Base-by-base conservation (phyloP, 345 rosid genomes). In the Lumnitzera littorea region DNA sequence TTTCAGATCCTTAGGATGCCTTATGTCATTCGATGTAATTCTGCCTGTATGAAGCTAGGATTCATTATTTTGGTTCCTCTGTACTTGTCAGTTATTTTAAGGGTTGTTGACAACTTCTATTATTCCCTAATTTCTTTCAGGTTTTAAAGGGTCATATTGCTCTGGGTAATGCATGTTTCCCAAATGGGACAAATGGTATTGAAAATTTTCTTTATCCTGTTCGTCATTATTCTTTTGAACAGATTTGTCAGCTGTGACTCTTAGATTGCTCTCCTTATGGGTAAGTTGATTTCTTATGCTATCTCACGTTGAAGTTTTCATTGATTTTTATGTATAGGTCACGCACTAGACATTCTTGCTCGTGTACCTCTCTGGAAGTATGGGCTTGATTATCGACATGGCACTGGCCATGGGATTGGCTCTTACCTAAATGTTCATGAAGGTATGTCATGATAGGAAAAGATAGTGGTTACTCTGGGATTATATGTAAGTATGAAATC, bases 401-500 rank as follows among this genome's bases (percentile, higher is more conserved):
- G 96, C 47, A 95, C 99, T 61, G 99, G 99, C 66, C 99, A 95
- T 76, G 97, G 99, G 65, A 78, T 95, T 48, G 99, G 99, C 36
- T 95, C 99, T 67, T 95, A 86, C 77, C 80, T 95, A 56, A 83
- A 70, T 50, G 97, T 95, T 70, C 99, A 95, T 80, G 99, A 91
- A 86, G 99, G 99, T 79, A 65, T 66, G 81, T 65, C 46, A 62
- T 75, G 56, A 63, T 47, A 23, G 55, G 36, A 43, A 58, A 16
- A 24, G 58, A 51, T 36, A 59, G 36, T 3, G 36, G 7, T 29
- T 3, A 3, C 3, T 3, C 3, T 29, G 36, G 36, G 36, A 20
- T 20, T 20, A 20, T 20, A 20, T 20, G 20, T 20, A 20, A 20
- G 20, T 20, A 20, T 20, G 20, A 20, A 20, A 20, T 20, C 20